Evolutionary conservation across 192 early-diverging fungal genomes (phyloP).

Genomic region (Jimgerdemannia flammicorona): DNA sequence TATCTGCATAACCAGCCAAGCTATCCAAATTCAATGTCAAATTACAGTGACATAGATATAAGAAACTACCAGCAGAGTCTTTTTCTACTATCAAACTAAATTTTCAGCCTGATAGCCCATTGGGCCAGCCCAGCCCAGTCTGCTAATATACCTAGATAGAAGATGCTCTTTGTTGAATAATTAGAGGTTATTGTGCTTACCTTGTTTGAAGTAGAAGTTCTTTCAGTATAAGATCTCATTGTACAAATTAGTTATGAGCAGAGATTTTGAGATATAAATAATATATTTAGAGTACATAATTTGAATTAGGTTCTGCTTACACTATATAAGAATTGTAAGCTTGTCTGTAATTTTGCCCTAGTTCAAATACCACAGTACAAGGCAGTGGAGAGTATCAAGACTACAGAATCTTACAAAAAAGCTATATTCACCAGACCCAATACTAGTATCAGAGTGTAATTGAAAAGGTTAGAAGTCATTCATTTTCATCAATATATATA

Average conservation of each 20-base stretch:
- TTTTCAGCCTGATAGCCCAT: too few species aligned
- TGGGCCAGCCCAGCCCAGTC: too few species aligned
- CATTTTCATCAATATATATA: background rate
- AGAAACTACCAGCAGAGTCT: too few species aligned
- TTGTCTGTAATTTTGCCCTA: background rate
- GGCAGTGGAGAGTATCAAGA: constrained; percentile 19
- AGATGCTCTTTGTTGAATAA: background rate
- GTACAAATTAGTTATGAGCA: background rate
- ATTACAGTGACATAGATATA: too few species aligned
- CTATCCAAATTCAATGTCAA: too few species aligned
- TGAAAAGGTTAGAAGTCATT: background rate
- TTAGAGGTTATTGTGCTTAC: constrained; percentile 5
- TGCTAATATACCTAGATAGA: too few species aligned
- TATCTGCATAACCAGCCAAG: too few species aligned
- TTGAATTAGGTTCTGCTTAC: constrained; percentile 8
- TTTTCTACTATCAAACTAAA: too few species aligned
- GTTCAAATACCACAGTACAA: constrained; percentile 7
- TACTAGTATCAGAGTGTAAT: constrained; percentile 8
- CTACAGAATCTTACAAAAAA: constrained; percentile 14
- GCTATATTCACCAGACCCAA: constrained; percentile 6
- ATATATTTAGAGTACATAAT: constrained; percentile 9
- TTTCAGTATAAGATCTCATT: constrained; percentile 4
- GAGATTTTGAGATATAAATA: constrained; percentile 1
- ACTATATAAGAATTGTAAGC: constrained; percentile 6
- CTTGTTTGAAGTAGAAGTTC: constrained; percentile 8